Conservation (phyloP, 257 asterid species). For the Ocimum tenuiflorum region DNA sequence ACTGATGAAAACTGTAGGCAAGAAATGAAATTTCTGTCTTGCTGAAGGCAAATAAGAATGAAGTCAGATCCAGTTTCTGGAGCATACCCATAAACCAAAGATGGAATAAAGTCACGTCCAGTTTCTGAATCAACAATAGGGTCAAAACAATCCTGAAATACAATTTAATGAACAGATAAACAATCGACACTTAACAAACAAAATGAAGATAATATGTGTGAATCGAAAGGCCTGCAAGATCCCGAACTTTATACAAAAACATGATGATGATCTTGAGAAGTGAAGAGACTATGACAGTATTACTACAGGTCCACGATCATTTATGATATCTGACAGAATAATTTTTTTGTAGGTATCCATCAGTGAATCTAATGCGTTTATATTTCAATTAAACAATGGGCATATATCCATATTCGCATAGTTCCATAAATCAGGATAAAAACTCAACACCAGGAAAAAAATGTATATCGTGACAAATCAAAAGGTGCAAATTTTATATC, state of each 20-base stretch:
- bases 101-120: conserved; percentile 95
- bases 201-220: not conserved
- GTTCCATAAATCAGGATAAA: not conserved
- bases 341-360: conserved; percentile 3
- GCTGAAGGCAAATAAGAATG: conserved; percentile 9
- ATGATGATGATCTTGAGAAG: too few species aligned
- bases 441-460: too few species aligned
- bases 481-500: not conserved
- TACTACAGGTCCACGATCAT: conserved; percentile 9
- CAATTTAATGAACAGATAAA: conserved; percentile 20
- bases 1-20: conserved; percentile 9
- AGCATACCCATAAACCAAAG: conserved; percentile 93
- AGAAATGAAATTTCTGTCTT: not conserved
- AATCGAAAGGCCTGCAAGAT: not conserved
- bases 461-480: not conserved
- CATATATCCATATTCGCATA: not conserved
- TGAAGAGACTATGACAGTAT: not conserved
- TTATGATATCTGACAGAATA: not conserved
- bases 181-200: conserved; percentile 3
- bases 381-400: conserved; percentile 10
- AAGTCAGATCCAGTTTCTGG: conserved; percentile 85
- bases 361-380: conserved; percentile 1
- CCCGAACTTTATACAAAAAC: too few species aligned
- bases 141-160: conserved; percentile 77
- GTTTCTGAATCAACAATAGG: conserved; percentile 93